Evolutionary conservation across 495 filamentous ascomycete species (phyloP), one percentile per base, ranked within the genome.

Genomic region (Extremus antarcticus): DNA sequence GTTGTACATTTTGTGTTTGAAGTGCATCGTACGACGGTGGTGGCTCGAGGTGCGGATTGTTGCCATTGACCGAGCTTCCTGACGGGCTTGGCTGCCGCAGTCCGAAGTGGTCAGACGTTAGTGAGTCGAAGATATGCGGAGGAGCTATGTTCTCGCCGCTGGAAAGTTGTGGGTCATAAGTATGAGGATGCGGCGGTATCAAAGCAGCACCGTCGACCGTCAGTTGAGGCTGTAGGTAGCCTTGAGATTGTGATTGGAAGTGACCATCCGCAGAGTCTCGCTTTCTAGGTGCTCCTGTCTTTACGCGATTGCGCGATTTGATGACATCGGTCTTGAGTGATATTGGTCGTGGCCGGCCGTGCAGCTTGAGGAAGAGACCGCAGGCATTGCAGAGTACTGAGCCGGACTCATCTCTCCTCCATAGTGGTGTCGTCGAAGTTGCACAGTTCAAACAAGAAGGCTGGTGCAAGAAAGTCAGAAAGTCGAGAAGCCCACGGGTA

Each of bases 341-440:
- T 70, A 94, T 94, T 64, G 94, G 94, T 50, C 92, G 84, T 58
- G 94, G 82, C 20, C 89, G 82, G 57, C 88, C 88, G 62, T 99
- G 92, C 57, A 99, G 82, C 75, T 99, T 99, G 59, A 98, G 76
- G 72, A 95, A 98, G 40, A 98, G 73, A 49, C 92, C 92, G 71
- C 92, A 98, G 55, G 92, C 92, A 72, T 99, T 99, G 81, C 92
- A 99, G 41, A 99, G 87, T n/a, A 99, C 90, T 1, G 88, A 87
- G 56, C 92, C 92, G 53, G 82, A 78, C 74, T 99, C 92, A 76
- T 99, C 92, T 66, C 92, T 81, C 66, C 92, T 86, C 92, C 92
- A 99, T 61, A 99, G 76, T 46, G 92, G 92, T 38, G 92, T 97
- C 49, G 90, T 96, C 8, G 87, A 92, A 47, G 92, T 99, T 55